Base-by-base conservation (phyloP, 1,139 yeast genomes). In the Yamadazyma atmosphaerica region DNA sequence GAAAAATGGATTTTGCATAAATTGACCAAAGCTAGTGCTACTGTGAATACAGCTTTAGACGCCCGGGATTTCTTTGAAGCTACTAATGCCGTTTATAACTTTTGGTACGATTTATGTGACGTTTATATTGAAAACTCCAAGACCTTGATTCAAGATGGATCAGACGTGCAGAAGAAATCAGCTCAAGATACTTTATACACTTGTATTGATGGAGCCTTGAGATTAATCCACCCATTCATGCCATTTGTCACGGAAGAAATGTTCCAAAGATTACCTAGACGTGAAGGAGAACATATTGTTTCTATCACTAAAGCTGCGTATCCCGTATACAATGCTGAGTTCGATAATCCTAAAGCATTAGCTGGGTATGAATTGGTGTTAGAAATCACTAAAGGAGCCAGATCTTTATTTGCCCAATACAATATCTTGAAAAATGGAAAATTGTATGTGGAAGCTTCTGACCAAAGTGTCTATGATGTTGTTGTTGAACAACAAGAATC, bases 51-150 rank as follows among this genome's bases (percentile, higher is more conserved):
- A 41, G 72, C 82, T 34, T 69, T 92, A 41, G 97, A 90, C 43
- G 74, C 74, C 49, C 85, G 97, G 64, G 95, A 92, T 54, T 92
- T 92, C 72, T 78, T 87, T 59, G 92, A 82, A 52, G 80, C 96
- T 35, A 90, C 98, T 30, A 81, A 79, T 60, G 82, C 86, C 38
- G 80, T 90, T 46, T 92, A 92, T 73, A 86, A 84, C 67, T 92
- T 84, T 78, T 92, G 98, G 98, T 83, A 86, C 61, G 95, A 89
- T 63, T 77, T 92, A 52, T 92, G 98, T 76, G 98, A 92, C 62
- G 96, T 92, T 41, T 92, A 89, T 74, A 92, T 92, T 66, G 98
- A 92, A 74, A 92, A 92, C 77, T 89, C 97, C 54, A 92, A 92
- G 74, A 79, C 81, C 46, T 78, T 92, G 65, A 89, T 92, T 58